Conservation (phyloP, 257 asterid genomes). For the Misopates orontium region DNA sequence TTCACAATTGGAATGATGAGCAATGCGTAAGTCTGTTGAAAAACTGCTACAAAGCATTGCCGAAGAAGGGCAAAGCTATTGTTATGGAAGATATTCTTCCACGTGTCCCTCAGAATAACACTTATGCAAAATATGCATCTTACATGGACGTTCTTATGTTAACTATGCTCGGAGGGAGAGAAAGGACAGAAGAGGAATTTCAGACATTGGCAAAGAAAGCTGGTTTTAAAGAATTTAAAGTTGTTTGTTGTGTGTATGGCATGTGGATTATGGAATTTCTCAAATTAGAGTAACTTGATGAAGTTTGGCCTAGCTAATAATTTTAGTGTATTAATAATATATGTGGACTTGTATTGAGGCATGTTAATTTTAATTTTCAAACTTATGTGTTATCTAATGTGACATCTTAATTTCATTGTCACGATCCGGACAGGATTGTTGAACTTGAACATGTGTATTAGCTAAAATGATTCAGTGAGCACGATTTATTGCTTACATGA, state of each 20-base stretch:
- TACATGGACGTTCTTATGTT: conserved; percentile 9
- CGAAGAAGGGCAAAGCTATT: conserved; percentile 22
- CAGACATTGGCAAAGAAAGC: conserved; percentile 10
- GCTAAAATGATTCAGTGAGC: too few species aligned
- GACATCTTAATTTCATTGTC: too few species aligned
- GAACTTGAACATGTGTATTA: too few species aligned
- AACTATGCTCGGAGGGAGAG: background rate
- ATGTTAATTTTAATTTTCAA: too few species aligned
- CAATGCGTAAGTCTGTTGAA: conserved; percentile 4
- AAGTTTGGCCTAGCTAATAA: background rate
- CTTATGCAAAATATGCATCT: background rate
- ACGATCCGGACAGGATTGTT: too few species aligned
- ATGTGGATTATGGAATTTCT: conserved; percentile 18
- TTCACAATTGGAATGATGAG: conserved; percentile 30
- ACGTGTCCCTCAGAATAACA: background rate
- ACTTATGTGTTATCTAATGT: too few species aligned
- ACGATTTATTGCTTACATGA: too few species aligned
- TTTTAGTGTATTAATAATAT: too few species aligned
- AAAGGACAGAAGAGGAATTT: conserved; percentile 22
- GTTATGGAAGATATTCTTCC: conserved; percentile 21
- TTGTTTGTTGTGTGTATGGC: conserved; percentile 18
- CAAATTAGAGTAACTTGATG: background rate
- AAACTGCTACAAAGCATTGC: conserved; percentile 22
- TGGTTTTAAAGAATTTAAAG: conserved; percentile 15
- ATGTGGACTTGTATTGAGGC: background rate